phyloP scores from a whole-genome alignment of 2,329 filamentous ascomycete genomes.

The Fusarium miscanthi region DNA sequence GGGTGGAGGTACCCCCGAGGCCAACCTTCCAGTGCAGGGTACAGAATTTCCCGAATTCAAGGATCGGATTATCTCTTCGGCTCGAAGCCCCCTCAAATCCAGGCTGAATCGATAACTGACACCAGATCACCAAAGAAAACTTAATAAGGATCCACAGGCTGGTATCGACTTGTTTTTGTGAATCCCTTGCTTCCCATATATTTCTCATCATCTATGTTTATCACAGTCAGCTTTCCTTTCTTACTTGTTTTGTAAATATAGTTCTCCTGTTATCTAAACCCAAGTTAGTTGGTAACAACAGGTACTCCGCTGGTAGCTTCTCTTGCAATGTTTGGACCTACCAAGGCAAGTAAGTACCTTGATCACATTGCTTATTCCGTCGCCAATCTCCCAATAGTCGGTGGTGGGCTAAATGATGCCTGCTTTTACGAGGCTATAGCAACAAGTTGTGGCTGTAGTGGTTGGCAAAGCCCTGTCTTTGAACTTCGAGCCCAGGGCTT shows the following conservation, averaged over 20 bases:
- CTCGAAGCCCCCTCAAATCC: neutral
- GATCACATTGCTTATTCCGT: neutral
- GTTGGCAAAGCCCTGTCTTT: neutral
- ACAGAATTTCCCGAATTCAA: conserved; percentile 33
- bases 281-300: neutral
- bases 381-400: neutral
- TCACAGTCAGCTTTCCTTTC: neutral
- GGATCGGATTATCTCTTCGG: conserved; percentile 46
- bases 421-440: neutral
- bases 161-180: neutral
- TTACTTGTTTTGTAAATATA: neutral
- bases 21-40: conserved; percentile 36
- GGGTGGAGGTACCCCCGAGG: conserved; percentile 39
- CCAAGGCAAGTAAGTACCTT: neutral
- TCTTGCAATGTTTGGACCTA: neutral
- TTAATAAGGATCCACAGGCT: neutral
- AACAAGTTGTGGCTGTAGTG: too few species aligned
- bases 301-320: neutral
- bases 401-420: neutral
- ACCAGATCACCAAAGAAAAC: neutral
- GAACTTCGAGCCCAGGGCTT: neutral
- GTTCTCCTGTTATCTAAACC: neutral
- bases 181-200: too few species aligned
- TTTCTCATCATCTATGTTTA: neutral
- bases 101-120: neutral